phyloP scores from a whole-genome alignment of 257 asterid genomes.

The Agastache rugosa region DNA sequence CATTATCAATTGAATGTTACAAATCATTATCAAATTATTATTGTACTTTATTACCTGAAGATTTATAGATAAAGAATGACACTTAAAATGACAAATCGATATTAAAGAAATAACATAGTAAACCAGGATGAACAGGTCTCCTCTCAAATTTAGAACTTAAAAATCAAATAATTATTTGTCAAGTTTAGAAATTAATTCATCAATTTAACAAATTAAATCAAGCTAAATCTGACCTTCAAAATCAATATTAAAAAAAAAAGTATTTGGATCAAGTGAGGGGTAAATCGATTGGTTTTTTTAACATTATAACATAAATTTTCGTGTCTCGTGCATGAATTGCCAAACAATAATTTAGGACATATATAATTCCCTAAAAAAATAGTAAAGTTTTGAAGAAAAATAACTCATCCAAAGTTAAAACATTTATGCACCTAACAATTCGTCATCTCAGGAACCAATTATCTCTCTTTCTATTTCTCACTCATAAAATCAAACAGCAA shows the following conservation, averaged over 20 bases:
- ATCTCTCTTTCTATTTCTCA: background rate
- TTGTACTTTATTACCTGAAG: background rate
- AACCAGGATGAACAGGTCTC: background rate
- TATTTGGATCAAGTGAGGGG: background rate
- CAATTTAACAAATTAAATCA: background rate
- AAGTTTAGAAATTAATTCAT: background rate
- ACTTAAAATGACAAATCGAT: background rate
- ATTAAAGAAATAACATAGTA: background rate
- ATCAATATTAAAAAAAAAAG: background rate
- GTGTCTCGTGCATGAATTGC: background rate
- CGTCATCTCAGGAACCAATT: background rate
- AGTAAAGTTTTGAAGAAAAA: background rate
- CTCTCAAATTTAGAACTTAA: background rate
- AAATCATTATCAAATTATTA: background rate
- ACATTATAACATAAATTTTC: background rate
- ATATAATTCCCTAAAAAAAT: background rate
- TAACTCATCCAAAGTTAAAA: background rate
- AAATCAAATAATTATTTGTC: background rate
- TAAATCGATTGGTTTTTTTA: background rate
- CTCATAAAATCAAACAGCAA: constrained; percentile 11
- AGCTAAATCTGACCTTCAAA: background rate
- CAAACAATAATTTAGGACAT: background rate
- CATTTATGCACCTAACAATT: background rate
- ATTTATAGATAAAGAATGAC: background rate
- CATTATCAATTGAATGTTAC: background rate